These are phyloP conservation scores for Paecilomyces dactylethromorphus DNA, from an alignment of 2,329 filamentous ascomycete genomes.

Conservation along the genomic window DNA sequence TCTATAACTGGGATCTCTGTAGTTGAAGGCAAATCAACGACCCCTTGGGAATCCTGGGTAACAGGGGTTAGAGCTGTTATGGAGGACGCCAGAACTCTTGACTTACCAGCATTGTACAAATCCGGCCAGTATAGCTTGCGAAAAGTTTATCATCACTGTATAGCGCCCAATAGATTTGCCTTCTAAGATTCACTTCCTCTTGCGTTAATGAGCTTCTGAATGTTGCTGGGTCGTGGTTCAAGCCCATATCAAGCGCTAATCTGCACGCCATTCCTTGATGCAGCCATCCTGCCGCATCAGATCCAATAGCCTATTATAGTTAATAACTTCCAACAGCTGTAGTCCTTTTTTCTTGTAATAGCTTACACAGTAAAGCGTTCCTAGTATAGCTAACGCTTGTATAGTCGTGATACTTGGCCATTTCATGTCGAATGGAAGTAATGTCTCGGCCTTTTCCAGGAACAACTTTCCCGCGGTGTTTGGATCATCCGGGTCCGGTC, in stretches of 20 bases:
- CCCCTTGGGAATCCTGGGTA: constrained; percentile 22
- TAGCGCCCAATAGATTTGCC: constrained; percentile 32
- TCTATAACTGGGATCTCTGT: constrained; percentile 4
- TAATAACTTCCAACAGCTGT: neutral
- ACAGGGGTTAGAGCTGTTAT: neutral
- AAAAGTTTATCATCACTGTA: constrained; percentile 31
- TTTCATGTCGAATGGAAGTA: constrained; percentile 15
- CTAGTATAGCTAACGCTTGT: constrained; percentile 28
- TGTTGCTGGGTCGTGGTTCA: constrained; percentile 27
- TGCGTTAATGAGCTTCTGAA: constrained; percentile 18
- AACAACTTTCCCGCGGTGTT: constrained; percentile 29
- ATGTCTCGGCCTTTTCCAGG: constrained; percentile 18
- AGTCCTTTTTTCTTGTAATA: neutral
- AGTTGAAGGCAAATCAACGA: constrained; percentile 16
- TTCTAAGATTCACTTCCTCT: constrained; percentile 24
- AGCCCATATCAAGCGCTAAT: constrained; percentile 31
- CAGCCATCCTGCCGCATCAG: constrained; percentile 30
- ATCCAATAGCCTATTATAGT: constrained; percentile 22
- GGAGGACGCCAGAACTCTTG: no score
- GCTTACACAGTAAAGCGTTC: constrained; percentile 19
- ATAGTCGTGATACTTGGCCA: constrained; percentile 31
- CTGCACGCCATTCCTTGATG: constrained; percentile 33
- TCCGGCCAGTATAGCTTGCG: constrained; percentile 28
- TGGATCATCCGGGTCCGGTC: constrained; percentile 21
- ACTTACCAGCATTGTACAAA: constrained; percentile 30